phyloP scores from a whole-genome alignment of 805 yeast species.

The Saccharomycopsis fermentans region DNA sequence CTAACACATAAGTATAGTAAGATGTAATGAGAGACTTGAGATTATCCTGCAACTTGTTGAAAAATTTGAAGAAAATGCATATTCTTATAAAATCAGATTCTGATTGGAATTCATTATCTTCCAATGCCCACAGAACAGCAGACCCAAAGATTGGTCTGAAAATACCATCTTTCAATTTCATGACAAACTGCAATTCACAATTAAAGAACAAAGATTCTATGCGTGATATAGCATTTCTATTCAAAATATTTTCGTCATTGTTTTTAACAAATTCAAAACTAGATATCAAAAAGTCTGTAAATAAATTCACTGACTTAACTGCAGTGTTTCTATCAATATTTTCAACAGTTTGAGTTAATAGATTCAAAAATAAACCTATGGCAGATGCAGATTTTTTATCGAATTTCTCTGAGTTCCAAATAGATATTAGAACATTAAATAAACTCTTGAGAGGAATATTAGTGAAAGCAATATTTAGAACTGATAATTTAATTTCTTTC shows the following conservation, averaged over 20 bases:
- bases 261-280: conserved; percentile 46
- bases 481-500: conserved; percentile 47
- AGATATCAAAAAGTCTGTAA: conserved; percentile 57
- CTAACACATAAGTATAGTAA: conserved; percentile 78
- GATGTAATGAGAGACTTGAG: conserved; percentile 80
- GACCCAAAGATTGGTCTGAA: conserved; percentile 88
- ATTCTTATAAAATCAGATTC: conserved; percentile 35
- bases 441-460: conserved; percentile 59
- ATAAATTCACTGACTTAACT: conserved; percentile 46
- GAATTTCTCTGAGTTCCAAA: conserved; percentile 43
- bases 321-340: conserved; percentile 61
- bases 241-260: conserved; percentile 38
- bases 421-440: conserved; percentile 46
- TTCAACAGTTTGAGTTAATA: conserved; percentile 58
- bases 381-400: conserved; percentile 31
- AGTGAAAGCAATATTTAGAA: conserved; percentile 50
- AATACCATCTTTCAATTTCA: conserved; percentile 87
- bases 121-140: conserved; percentile 84
- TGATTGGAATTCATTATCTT: conserved; percentile 36
- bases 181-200: conserved; percentile 65
- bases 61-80: conserved; percentile 73
- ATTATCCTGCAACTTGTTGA: conserved; percentile 73
- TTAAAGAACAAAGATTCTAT: conserved; percentile 69
- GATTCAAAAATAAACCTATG: conserved; percentile 60
- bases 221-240: conserved; percentile 64